Evolutionary conservation across 2,329 filamentous ascomycete genomes (phyloP).

Genomic region (Fusarium fujikuroi): DNA sequence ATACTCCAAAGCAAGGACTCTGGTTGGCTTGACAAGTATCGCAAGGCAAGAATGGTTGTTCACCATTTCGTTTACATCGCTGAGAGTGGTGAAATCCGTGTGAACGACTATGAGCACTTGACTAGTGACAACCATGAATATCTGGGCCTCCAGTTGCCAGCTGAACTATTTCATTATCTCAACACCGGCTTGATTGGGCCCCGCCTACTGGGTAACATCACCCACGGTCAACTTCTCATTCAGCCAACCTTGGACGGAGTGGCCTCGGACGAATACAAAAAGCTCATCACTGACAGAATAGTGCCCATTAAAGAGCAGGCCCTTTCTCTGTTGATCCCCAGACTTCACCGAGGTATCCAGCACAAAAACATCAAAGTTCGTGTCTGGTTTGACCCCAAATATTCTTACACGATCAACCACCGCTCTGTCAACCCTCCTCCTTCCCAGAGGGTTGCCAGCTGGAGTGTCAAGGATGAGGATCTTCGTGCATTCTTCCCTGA

Average conservation of each 20-base stretch:
- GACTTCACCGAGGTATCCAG: constrained; percentile 84
- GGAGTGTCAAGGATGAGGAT: constrained; percentile 76
- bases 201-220: constrained; percentile 83
- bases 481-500: constrained; percentile 61
- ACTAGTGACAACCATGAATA: constrained; percentile 90
- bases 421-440: constrained; percentile 58
- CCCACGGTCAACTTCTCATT: constrained; percentile 80
- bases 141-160: constrained; percentile 87
- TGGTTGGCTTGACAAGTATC: constrained; percentile 86
- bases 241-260: constrained; percentile 88
- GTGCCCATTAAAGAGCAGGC: constrained; percentile 79
- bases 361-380: constrained; percentile 80
- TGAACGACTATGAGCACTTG: constrained; percentile 77
- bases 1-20: constrained; percentile 76
- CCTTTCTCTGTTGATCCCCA: constrained; percentile 80
- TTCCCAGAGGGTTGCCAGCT: constrained; percentile 64
- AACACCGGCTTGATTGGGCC: constrained; percentile 84
- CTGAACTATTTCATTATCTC: constrained; percentile 91
- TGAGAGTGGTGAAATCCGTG: constrained; percentile 78
- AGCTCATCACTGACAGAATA: constrained; percentile 79
- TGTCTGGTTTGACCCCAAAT: constrained; percentile 84
- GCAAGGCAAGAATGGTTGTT: constrained; percentile 84
- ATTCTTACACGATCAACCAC: constrained; percentile 75
- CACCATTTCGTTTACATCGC: constrained; percentile 88
- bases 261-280: constrained; percentile 81